These are phyloP conservation scores for Pseudomicrostroma phylloplanum DNA, from an alignment of 1,284 basidiomycete species.

Conservation along the genomic window DNA sequence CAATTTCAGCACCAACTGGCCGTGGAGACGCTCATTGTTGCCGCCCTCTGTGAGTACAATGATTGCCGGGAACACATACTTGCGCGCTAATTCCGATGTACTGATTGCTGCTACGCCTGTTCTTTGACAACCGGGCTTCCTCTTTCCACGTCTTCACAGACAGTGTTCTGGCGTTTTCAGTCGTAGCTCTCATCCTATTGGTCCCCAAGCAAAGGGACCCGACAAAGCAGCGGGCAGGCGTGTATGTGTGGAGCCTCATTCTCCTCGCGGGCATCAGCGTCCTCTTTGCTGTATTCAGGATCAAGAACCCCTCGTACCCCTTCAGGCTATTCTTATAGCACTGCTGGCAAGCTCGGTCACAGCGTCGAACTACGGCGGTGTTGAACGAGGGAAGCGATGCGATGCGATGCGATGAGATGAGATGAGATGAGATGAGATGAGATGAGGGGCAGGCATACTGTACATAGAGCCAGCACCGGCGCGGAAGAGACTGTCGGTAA, in stretches of 20 bases:
- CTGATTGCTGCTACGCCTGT: not conserved
- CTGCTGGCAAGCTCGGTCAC: no score
- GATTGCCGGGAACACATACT: not conserved
- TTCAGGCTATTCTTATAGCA: not conserved
- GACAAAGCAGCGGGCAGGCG: conserved; percentile 69
- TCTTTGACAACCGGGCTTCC: not conserved
- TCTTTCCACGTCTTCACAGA: conserved; percentile 57
- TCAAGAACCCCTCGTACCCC: conserved; percentile 63
- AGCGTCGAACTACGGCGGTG: no score
- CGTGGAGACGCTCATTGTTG: conserved; percentile 83
- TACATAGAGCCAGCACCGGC: no score
- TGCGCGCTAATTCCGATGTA: not conserved
- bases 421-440: no score
- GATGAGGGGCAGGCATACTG: no score
- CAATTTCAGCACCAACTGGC: conserved; percentile 88
- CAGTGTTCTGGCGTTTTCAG: conserved; percentile 70
- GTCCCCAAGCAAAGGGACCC: conserved; percentile 72
- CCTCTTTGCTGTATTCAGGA: conserved; percentile 77
- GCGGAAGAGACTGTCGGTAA: no score
- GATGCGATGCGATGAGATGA: no score
- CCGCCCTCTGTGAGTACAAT: conserved; percentile 68
- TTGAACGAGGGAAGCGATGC: no score
- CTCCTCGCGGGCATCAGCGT: conserved; percentile 80
- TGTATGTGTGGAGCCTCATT: conserved; percentile 82
- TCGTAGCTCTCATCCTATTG: conserved; percentile 74